These are phyloP conservation scores for Pseudonitzschia pungens DNA, from an alignment of 108 stramenopile genomes.

Conservation along the genomic window DNA sequence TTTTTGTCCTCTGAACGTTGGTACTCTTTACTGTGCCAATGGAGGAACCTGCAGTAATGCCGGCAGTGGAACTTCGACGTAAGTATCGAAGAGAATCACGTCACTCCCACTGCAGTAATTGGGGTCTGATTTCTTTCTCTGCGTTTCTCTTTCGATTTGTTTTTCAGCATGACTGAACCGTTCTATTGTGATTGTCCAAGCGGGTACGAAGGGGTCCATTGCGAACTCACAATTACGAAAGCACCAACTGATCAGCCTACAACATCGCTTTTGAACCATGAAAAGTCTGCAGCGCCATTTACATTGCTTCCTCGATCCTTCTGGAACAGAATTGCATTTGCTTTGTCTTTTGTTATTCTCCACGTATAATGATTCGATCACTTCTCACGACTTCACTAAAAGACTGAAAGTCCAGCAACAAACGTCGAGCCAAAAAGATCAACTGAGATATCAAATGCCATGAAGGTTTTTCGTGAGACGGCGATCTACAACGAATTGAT, in stretches of 20 bases:
- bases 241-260: neutral
- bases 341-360: neutral
- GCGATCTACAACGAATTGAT: too few species aligned
- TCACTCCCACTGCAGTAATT: neutral
- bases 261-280: neutral
- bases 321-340: neutral
- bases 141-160: neutral
- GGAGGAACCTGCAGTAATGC: conserved; percentile 10
- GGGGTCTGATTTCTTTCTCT: neutral
- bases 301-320: neutral
- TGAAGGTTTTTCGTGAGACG: too few species aligned
- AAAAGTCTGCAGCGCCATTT: neutral
- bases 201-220: neutral
- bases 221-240: neutral
- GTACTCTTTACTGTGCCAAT: conserved; percentile 4
- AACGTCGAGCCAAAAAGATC: too few species aligned
- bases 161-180: neutral
- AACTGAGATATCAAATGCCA: too few species aligned
- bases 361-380: too few species aligned
- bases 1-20: neutral
- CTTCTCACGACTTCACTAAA: too few species aligned
- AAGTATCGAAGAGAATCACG: neutral
- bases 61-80: neutral
- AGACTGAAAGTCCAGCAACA: too few species aligned
- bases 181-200: conserved; percentile 1